Evolutionary conservation across 192 early-diverging fungal genomes (phyloP).

Genomic region (Podila minutissima): DNA sequence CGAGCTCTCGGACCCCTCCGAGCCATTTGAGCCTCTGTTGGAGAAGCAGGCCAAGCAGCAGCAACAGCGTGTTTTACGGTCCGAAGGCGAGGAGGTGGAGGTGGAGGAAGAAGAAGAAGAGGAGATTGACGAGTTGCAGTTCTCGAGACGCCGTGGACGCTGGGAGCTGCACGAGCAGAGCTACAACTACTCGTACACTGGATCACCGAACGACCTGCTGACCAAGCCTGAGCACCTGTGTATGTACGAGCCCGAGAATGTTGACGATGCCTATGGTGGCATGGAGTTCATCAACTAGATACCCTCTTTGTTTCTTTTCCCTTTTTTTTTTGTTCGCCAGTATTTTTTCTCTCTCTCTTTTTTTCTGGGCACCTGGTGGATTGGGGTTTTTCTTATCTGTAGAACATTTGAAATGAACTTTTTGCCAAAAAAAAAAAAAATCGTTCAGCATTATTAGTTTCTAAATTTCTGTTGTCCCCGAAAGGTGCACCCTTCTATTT

Average conservation of each 20-base stretch:
- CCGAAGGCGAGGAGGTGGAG: constrained; percentile 11
- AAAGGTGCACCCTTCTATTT: no score
- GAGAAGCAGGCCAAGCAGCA: constrained; percentile 39
- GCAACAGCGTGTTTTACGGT: constrained; percentile 31
- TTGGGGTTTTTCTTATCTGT: no score
- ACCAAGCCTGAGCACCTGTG: constrained; percentile 68
- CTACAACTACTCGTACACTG: constrained; percentile 76
- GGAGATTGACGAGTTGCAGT: constrained; percentile 53
- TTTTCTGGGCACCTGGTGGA: not conserved
- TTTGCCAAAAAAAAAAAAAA: no score
- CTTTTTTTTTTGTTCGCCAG: constrained; percentile 1
- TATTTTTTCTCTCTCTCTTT: not conserved
- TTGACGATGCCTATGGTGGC: constrained; percentile 43
- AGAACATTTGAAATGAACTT: no score
- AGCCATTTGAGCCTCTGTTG: constrained; percentile 47
- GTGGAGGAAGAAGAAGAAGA: constrained; percentile 24
- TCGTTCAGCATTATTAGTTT: no score
- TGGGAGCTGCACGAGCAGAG: constrained; percentile 96
- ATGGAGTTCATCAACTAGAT: constrained; percentile 24
- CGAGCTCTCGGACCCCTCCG: constrained; percentile 59
- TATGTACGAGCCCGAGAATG: constrained; percentile 64
- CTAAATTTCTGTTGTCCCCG: no score
- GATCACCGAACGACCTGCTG: constrained; percentile 37
- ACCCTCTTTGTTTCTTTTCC: not conserved
- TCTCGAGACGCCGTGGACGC: constrained; percentile 66